Conservation (phyloP, 129 eudicot genomes). For the Logfia minima region DNA sequence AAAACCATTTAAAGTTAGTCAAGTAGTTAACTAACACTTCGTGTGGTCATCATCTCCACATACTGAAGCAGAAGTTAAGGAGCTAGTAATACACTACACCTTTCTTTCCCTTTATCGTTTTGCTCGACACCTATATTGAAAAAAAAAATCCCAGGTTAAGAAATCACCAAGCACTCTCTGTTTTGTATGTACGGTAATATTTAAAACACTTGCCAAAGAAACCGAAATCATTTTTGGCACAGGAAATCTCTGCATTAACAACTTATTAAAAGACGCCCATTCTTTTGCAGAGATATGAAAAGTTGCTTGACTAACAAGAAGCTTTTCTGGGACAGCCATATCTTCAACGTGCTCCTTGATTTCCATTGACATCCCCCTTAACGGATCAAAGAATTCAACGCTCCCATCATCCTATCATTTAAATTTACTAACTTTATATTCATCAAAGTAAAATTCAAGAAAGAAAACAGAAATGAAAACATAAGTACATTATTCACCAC, state of each 20-base stretch:
- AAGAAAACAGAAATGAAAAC: neutral
- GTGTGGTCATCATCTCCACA: constrained; percentile 18
- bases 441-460: neutral
- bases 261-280: constrained; percentile 63
- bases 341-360: constrained; percentile 23
- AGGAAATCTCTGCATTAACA: constrained; percentile 71
- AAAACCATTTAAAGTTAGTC: constrained; percentile 3
- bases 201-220: constrained; percentile 53
- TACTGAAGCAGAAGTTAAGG: neutral
- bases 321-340: constrained; percentile 36
- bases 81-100: constrained; percentile 43
- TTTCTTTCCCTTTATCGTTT: constrained; percentile 51
- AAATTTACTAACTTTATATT: neutral
- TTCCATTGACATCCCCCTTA: constrained; percentile 40
- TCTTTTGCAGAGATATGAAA: constrained; percentile 47
- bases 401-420: constrained; percentile 45
- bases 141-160: constrained; percentile 19
- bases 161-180: neutral
- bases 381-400: constrained; percentile 57
- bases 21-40: neutral
- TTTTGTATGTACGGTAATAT: neutral
- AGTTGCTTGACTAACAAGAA: constrained; percentile 24
- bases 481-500: neutral
- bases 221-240: constrained; percentile 54
- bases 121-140: constrained; percentile 47